phyloP scores from a whole-genome alignment of 2,329 filamentous ascomycete species.

The Claviceps quebecensis region DNA sequence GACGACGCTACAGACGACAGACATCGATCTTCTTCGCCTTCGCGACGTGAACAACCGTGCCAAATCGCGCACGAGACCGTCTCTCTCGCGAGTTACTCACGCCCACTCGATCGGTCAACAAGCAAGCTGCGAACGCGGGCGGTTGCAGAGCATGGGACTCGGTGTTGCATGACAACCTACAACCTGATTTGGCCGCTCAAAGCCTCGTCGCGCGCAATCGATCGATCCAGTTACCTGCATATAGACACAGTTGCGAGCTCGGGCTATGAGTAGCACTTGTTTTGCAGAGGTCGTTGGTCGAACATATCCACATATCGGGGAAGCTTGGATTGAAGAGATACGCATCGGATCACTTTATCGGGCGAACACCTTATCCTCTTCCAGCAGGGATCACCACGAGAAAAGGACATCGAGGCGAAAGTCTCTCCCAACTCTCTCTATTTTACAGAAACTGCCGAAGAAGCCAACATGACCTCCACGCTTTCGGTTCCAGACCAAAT shows the following conservation, averaged over 20 bases:
- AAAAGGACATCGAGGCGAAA: background rate
- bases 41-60: background rate
- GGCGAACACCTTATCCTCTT: background rate
- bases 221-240: background rate
- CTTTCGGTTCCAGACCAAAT: conserved; percentile 61
- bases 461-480: conserved; percentile 36
- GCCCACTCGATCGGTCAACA: background rate
- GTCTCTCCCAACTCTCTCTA: background rate
- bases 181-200: background rate
- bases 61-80: background rate
- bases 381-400: background rate
- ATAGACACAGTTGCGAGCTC: background rate
- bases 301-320: background rate
- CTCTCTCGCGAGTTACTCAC: background rate
- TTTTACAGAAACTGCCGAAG: background rate
- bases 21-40: background rate
- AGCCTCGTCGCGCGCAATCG: conserved; percentile 3
- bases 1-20: background rate
- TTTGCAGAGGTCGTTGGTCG: background rate
- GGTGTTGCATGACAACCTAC: background rate
- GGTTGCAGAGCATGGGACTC: conserved; percentile 1
- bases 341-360: background rate
- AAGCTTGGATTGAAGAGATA: background rate
- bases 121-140: background rate
- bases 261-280: conserved; percentile 1